Evolutionary conservation across 768 basidiomycete species (phyloP).

Genomic region (Hygrocybe coccinea): DNA sequence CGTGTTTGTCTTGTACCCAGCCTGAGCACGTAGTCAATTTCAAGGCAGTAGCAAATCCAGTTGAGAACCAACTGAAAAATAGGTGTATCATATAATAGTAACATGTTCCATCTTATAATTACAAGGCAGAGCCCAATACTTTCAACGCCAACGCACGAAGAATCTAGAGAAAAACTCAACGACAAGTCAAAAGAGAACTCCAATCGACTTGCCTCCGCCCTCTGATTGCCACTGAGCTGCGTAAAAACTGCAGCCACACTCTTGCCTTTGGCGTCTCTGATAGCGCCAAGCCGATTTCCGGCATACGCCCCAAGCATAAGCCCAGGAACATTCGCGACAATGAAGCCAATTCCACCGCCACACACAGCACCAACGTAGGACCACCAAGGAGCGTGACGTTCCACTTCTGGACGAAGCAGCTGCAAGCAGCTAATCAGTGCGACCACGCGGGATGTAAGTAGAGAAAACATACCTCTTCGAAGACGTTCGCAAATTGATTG

Average conservation of each 20-base stretch:
- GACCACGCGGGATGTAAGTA: background rate
- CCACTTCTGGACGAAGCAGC: constrained; percentile 79
- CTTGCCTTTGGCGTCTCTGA: constrained; percentile 92
- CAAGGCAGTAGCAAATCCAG: too few species aligned
- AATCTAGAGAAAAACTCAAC: constrained; percentile 45
- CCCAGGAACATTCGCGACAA: constrained; percentile 80
- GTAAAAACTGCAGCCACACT: constrained; percentile 85
- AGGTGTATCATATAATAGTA: too few species aligned
- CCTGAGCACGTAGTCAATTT: too few species aligned
- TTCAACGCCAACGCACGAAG: constrained; percentile 77
- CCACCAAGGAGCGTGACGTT: constrained; percentile 69
- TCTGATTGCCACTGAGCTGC: constrained; percentile 69
- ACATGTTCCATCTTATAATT: background rate
- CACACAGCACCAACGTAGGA: constrained; percentile 66
- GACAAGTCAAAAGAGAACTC: background rate
- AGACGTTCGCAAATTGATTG: constrained; percentile 81
- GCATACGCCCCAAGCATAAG: constrained; percentile 81
- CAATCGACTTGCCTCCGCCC: constrained; percentile 66
- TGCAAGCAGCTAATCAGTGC: constrained; percentile 18
- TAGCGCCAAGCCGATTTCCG: constrained; percentile 85
- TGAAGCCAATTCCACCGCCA: constrained; percentile 63
- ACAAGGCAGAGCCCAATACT: constrained; percentile 64
- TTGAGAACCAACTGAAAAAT: too few species aligned
- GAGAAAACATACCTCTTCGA: constrained; percentile 64
- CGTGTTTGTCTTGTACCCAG: too few species aligned